A percentile compares a stretch with the other conserved stretches of the same genome.
Evolutionary conservation across 441 rosid genomes (phyloP).

Genomic region (Mallotus repandus): DNA sequence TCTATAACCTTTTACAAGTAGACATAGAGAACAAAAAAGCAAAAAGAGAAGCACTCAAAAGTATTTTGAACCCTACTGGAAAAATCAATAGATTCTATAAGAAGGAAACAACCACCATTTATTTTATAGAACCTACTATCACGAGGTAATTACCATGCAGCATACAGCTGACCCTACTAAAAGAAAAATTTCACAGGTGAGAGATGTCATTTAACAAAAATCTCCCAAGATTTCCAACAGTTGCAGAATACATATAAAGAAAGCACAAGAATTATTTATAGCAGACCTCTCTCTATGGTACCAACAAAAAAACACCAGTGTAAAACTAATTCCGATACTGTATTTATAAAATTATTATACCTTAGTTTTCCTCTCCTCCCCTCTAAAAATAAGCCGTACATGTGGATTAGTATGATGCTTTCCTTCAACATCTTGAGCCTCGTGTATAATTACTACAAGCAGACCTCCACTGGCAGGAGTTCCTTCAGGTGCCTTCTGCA

Average conservation of each 20-base stretch:
- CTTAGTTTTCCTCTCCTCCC: conserved; percentile 91
- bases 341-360: conserved; percentile 28
- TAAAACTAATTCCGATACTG: neutral
- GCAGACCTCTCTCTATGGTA: neutral
- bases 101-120: neutral
- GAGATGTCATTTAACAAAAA: neutral
- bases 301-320: neutral
- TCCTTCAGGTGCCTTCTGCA: conserved; percentile 83
- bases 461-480: conserved; percentile 86
- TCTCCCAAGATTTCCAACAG: neutral
- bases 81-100: neutral
- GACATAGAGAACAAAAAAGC: neutral
- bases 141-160: neutral
- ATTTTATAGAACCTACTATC: neutral
- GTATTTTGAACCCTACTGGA: neutral
- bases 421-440: conserved; percentile 94
- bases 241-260: neutral
- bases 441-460: conserved; percentile 83
- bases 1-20: neutral
- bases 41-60: neutral
- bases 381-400: conserved; percentile 68
- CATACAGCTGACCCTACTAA: neutral
- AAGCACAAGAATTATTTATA: neutral
- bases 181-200: neutral
- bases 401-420: conserved; percentile 95